Evolutionary conservation across 129 eudicot species (phyloP).

Genomic region (Cynara cardunculus): DNA sequence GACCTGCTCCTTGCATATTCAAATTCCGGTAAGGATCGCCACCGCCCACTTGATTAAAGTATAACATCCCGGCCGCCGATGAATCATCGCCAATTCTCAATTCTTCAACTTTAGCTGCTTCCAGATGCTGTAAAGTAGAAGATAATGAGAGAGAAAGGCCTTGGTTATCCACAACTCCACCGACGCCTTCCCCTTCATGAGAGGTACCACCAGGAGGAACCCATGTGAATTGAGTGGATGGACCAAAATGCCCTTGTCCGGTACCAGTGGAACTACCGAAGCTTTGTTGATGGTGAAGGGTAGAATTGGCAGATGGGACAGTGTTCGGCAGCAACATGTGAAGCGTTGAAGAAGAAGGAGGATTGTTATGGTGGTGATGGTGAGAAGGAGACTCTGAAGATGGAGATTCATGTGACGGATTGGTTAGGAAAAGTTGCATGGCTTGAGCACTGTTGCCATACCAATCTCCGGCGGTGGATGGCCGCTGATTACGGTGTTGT

Average conservation of each 20-base stretch:
- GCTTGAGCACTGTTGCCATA: slow-evolving; percentile 57
- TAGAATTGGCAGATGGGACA: slow-evolving; percentile 30
- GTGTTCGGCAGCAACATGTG: slow-evolving; percentile 65
- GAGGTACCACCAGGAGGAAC: slow-evolving; percentile 31
- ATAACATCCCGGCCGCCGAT: slow-evolving; percentile 43
- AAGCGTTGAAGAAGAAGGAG: slow-evolving; percentile 41
- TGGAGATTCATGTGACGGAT: slow-evolving; percentile 56
- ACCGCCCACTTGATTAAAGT: slow-evolving; percentile 52
- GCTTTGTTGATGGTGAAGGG: slow-evolving; percentile 36
- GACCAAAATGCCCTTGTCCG: slow-evolving; percentile 40
- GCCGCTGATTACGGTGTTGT: slow-evolving; percentile 27
- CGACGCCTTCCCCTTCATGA: slow-evolving; percentile 14
- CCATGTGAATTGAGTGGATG: slow-evolving; percentile 53
- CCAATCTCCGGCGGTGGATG: slow-evolving; percentile 46
- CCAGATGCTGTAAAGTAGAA: slow-evolving; percentile 68
- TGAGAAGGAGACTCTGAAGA: slow-evolving; percentile 34
- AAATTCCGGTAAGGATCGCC: slow-evolving; percentile 47
- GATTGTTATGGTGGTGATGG: slow-evolving; percentile 6
- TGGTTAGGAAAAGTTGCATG: slow-evolving; percentile 93
- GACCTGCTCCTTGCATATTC: slow-evolving; percentile 36
- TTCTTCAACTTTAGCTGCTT: slow-evolving; percentile 78
- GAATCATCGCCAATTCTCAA: slow-evolving; percentile 47
- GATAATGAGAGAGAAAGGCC: slow-evolving; percentile 85
- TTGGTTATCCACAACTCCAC: slow-evolving; percentile 51
- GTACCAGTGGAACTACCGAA: slow-evolving; percentile 14